phyloP scores from a whole-genome alignment of 441 rosid genomes.

The Raphanus hybrid region DNA sequence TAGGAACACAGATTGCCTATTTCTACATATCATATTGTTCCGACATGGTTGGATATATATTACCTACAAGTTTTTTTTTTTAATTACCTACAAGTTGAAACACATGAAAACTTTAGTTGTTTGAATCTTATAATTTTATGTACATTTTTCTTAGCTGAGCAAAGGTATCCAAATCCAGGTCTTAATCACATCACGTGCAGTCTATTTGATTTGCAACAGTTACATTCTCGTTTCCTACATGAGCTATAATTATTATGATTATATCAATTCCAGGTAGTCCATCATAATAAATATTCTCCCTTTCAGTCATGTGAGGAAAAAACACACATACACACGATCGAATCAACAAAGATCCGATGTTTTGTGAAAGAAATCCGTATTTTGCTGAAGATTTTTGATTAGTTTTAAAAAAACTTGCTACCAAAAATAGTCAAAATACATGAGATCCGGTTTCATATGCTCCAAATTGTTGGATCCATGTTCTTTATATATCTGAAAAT shows the following conservation, averaged over 20 bases:
- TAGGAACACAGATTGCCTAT: neutral
- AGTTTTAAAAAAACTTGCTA: neutral
- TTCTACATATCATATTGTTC: neutral
- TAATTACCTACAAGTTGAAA: constrained; percentile 4
- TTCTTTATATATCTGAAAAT: neutral
- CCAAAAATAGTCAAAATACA: neutral
- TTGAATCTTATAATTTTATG: neutral
- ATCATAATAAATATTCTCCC: constrained; percentile 25
- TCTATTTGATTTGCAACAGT: constrained; percentile 1
- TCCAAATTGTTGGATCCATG: constrained; percentile 13
- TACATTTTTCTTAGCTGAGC: neutral
- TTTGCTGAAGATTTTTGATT: neutral
- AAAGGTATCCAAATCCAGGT: neutral
- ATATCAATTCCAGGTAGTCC: constrained; percentile 25
- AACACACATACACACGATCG: neutral
- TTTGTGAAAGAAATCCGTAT: neutral
- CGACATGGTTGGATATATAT: constrained; percentile 1
- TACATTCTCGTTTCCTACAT: constrained; percentile 8
- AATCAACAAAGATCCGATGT: constrained; percentile 13
- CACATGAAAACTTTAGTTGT: neutral
- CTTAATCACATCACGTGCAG: constrained; percentile 12
- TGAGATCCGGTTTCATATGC: constrained; percentile 1
- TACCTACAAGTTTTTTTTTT: constrained; percentile 7
- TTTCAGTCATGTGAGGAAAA: constrained; percentile 21
- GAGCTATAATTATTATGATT: constrained; percentile 10